Evolutionary conservation across 768 basidiomycete species (phyloP).

Genomic region (Phallus indusiatus): DNA sequence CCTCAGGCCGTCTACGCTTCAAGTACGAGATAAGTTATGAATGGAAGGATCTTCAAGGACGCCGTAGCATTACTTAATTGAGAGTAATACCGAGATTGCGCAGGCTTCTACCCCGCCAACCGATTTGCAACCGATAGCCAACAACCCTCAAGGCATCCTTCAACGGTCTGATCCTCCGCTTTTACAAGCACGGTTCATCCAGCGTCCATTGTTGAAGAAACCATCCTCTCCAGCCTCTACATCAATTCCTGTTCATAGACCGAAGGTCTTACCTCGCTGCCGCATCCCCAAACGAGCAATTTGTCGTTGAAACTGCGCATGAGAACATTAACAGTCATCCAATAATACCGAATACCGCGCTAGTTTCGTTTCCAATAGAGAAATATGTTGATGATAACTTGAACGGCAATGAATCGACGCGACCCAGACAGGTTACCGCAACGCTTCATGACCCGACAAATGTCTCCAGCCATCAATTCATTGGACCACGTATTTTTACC

Average conservation of each 20-base stretch:
- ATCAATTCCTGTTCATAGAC: not conserved
- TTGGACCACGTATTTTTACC: too few species aligned
- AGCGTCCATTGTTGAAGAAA: conserved; percentile 8
- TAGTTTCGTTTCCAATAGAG: too few species aligned
- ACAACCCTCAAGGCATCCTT: not conserved
- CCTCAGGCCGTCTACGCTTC: not conserved
- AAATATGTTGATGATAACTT: not conserved
- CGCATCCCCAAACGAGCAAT: not conserved
- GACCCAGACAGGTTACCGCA: not conserved
- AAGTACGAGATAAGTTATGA: not conserved
- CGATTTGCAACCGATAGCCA: too few species aligned
- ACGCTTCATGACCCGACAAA: not conserved
- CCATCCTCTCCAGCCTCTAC: not conserved
- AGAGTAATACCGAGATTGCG: conserved; percentile 11
- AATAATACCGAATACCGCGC: not conserved
- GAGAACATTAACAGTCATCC: not conserved
- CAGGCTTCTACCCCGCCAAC: not conserved
- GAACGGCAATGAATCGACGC: not conserved
- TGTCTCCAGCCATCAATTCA: too few species aligned
- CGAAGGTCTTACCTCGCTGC: not conserved
- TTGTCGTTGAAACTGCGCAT: not conserved
- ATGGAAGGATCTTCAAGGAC: conserved; percentile 20
- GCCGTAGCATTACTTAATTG: conserved; percentile 20
- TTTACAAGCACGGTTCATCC: conserved; percentile 10
- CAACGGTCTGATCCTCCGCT: not conserved